Base-by-base conservation (phyloP, 164 flowering plant species). In the Buxus sempervirens region DNA sequence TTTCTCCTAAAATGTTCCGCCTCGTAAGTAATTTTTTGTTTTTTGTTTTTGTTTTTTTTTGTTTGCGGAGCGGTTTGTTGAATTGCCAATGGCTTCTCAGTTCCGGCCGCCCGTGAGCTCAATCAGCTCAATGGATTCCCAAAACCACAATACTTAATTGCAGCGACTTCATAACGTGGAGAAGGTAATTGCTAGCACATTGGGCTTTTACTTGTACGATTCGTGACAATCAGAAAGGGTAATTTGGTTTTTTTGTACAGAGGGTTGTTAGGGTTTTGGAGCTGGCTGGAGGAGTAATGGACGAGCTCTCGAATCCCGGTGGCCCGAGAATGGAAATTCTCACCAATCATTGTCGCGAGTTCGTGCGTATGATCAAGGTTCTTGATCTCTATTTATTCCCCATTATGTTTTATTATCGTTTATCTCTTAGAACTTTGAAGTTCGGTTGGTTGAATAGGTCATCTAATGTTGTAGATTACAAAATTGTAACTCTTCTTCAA, bases 341-440 rank as follows among this genome's bases (percentile, higher is more conserved):
- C 76, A 85, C 78, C 82, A 88, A 58, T 67, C 88, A 89, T 42
- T 89, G 97, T 73, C 82, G 81, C 51, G 96, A 91, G 62, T 91
- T 93, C 83, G 87, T 91, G 98, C 81, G 87, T 65, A 77, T 87
- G 36, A 90, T 93, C 76, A 93, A 89, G 98, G 98, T 87, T 55
- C 7, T 15, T 45, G 38, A 24, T 18, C 23, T 58, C 48, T 38
- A 45, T 61, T 36, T 27, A 36, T 49, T 26, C 23, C 7, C 38
- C 38, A 7, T 32, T 32, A 4, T n/a, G 26, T 49, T 38, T 61
- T n/a, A 49, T 12, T 21, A 36, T n/a, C 6, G 41, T 27, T 21
- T 41, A 42, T 41, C 10, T 41, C 19, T 55, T 32, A 3, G 5
- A 32, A 38, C 23, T 57, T 58, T 27, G 1, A 53, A 22, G 38